Evolutionary conservation across 352 stramenopile species (phyloP), one percentile per base, ranked within the genome.

Genomic region (Phytophthora palmivora): DNA sequence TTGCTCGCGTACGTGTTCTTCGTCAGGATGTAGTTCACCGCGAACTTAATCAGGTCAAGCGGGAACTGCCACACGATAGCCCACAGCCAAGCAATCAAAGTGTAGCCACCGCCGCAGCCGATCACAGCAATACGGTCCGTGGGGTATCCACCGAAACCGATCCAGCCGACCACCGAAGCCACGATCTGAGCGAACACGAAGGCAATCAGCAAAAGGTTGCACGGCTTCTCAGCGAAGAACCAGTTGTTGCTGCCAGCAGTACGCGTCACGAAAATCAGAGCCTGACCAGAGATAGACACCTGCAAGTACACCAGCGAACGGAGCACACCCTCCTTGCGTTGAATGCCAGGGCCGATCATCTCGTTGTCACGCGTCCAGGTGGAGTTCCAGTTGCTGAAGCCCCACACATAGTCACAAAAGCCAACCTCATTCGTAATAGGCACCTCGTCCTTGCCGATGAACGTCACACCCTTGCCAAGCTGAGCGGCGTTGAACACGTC

Each of bases 1-100:
- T 78, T 87, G 51, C 74, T 67, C 28, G 45, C 63, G 67, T 91
- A 91, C 54, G 77, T 82, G 43, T 70, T 60, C 68, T 85, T 85
- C 58, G 72, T 76, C 53, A 91, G 49, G 12, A 88, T 26, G 66
- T 89, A 89, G 66, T 91, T 91, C 38, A 89, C 71, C 22, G 41
- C 41, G 56, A 89, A 91, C 73, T 91, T 89, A 68, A 89, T 85
- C 63, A 88, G 16, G 70, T 91, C 79, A 45, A 91, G 75, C n/a
- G 82, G 79, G 53, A 91, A 74, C 46, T 91, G 82, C 82, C 82
- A 91, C 39, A 91, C 39, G 42, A 91, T 83, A 1, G 72, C 65
- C 82, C 82, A 91, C 30, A 89, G 42, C 82, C 82, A 91, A 6
- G 75, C 82, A 28, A 91, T 76, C 41, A 89, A 41, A 30, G 73